Percentiles rank a stretch among this genome's conserved stretches.
Evolutionary conservation across 345 rosid species (phyloP).

Genomic region (Syzygium grande): DNA sequence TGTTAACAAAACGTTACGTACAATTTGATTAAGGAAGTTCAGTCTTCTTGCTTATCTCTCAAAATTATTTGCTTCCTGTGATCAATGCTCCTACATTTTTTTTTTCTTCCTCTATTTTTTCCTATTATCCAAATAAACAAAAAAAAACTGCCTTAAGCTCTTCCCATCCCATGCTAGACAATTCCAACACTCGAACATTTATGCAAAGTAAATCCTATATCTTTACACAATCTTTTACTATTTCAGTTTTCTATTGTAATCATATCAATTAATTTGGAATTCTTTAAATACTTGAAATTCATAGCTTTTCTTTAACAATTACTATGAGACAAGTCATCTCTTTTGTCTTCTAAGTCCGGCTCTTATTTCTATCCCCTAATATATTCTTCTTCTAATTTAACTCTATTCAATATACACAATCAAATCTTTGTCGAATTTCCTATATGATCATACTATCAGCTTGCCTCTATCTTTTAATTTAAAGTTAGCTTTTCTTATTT

Average conservation of each 20-base stretch:
- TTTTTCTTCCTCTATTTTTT: neutral
- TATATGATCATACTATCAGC: neutral
- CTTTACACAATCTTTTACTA: no score
- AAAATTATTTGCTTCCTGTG: neutral
- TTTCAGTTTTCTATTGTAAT: no score
- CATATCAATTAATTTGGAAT: no score
- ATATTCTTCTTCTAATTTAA: no score
- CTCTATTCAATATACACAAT: neutral
- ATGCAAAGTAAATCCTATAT: neutral
- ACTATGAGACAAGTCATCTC: neutral
- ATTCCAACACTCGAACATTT: neutral
- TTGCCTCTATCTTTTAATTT: neutral
- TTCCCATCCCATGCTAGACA: neutral
- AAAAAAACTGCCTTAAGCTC: neutral
- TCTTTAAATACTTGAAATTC: no score
- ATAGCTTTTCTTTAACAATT: neutral
- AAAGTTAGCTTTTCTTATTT: neutral
- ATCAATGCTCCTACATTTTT: neutral
- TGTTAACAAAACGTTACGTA: no score
- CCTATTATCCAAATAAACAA: neutral
- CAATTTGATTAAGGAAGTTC: neutral
- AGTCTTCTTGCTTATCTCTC: neutral
- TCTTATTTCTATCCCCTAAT: neutral
- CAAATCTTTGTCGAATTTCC: neutral
- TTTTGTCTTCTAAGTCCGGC: neutral